Percentiles rank a stretch among this genome's conserved stretches.
phyloP scores from a whole-genome alignment of 1,284 basidiomycete genomes.

The Exobasidium rhododendri region DNA sequence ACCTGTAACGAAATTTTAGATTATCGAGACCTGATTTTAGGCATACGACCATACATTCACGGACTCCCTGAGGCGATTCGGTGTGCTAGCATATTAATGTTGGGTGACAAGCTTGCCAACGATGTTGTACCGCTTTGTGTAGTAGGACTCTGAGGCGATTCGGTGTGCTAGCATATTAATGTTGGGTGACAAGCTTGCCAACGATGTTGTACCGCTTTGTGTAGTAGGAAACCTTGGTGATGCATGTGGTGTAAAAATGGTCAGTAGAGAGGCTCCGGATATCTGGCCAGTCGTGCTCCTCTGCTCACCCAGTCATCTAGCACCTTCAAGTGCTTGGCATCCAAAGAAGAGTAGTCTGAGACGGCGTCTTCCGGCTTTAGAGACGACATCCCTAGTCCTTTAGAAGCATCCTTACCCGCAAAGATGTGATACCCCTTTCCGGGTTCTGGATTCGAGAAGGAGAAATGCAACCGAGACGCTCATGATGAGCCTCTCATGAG shows the following conservation, averaged over 20 bases:
- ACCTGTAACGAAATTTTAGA: background rate
- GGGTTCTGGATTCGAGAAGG: constrained; percentile 17
- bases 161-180: too few relatives aligned
- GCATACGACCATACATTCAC: too few relatives aligned
- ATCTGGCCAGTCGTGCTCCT: too few relatives aligned
- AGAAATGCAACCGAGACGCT: constrained; percentile 17
- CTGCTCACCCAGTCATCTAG: constrained; percentile 76
- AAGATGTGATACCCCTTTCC: constrained; percentile 58
- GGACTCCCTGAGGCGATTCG: too few relatives aligned
- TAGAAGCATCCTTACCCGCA: constrained; percentile 76
- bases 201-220: constrained; percentile 54
- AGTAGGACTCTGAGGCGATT: too few relatives aligned
- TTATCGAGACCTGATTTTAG: too few relatives aligned
- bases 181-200: constrained; percentile 32
- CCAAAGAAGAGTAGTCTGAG: constrained; percentile 76
- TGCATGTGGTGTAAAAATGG: constrained; percentile 2
- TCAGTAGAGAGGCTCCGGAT: too few relatives aligned
- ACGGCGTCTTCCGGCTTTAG: constrained; percentile 83
- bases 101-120: constrained; percentile 40
- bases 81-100: too few relatives aligned
- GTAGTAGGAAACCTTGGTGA: constrained; percentile 46
- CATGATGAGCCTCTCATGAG: constrained; percentile 55
- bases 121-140: constrained; percentile 53
- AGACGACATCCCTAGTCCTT: constrained; percentile 65
- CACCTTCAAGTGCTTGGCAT: constrained; percentile 73